Conservation (phyloP, 768 basidiomycete species). For the Polyporus arcularius region DNA sequence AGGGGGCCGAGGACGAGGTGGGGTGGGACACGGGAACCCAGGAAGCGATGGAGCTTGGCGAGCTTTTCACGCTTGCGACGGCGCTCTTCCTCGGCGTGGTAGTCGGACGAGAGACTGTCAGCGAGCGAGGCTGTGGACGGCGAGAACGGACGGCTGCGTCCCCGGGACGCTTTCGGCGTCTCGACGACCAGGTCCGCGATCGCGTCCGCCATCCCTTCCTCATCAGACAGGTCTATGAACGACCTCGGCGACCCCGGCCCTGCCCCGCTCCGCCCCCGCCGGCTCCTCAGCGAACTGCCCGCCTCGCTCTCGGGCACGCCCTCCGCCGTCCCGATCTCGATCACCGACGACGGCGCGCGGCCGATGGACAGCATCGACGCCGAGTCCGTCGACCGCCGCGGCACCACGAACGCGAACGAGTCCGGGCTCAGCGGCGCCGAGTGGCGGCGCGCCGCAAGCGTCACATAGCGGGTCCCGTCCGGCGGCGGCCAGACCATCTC, state of each 20-base stretch:
- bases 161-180: conserved; percentile 29
- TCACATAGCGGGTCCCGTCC: conserved; percentile 29
- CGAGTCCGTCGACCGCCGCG: conserved; percentile 8
- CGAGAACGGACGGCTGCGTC: conserved; percentile 28
- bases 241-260: conserved; percentile 43
- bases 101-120: conserved; percentile 48
- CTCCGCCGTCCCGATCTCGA: conserved; percentile 26
- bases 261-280: conserved; percentile 16
- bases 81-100: conserved; percentile 60
- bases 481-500: conserved; percentile 36
- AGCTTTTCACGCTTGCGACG: conserved; percentile 74
- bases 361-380: background rate
- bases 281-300: conserved; percentile 11
- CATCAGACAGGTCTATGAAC: conserved; percentile 73
- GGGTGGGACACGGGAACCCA: conserved; percentile 78
- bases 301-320: conserved; percentile 20
- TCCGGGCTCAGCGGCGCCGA: conserved; percentile 57
- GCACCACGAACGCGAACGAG: conserved; percentile 35
- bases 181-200: conserved; percentile 33
- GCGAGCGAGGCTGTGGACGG: conserved; percentile 48
- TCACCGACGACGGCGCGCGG: conserved; percentile 10
- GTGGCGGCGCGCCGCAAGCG: conserved; percentile 45
- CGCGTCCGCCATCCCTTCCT: conserved; percentile 40
- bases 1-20: conserved; percentile 61
- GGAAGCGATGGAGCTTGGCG: conserved; percentile 80